Conservation (phyloP, 768 basidiomycete genomes). For the Kwoniella sp. region DNA sequence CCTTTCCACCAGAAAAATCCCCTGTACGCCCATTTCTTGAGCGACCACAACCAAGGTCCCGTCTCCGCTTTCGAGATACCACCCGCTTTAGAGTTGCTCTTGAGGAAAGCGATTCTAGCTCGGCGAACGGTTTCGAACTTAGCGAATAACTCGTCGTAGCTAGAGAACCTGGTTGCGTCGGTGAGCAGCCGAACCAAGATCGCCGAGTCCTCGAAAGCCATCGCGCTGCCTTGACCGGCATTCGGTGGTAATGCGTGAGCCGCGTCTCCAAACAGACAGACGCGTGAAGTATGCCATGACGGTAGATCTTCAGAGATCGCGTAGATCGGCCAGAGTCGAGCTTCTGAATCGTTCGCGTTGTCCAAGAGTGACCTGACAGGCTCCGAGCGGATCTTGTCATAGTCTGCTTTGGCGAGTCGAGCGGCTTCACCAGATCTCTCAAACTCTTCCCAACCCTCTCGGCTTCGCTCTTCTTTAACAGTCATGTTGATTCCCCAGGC, state of each 20-base stretch:
- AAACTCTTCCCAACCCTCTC: slow-evolving; percentile 11
- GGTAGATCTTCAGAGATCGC: slow-evolving; percentile 7
- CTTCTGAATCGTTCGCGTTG: slow-evolving; percentile 8
- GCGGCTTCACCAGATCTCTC: slow-evolving; percentile 13
- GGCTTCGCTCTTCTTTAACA: slow-evolving; percentile 1
- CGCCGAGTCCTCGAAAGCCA: slow-evolving; percentile 44
- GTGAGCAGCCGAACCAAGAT: slow-evolving; percentile 26
- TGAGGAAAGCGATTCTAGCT: slow-evolving; percentile 27
- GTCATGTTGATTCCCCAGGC: slow-evolving; percentile 21
- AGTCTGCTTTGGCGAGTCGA: slow-evolving; percentile 12
- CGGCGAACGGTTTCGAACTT: slow-evolving; percentile 34
- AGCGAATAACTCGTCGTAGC: slow-evolving; percentile 26
- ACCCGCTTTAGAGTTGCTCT: slow-evolving; percentile 6
- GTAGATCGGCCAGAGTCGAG: slow-evolving; percentile 22
- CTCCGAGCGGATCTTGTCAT: slow-evolving; percentile 1
- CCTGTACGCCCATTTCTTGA: slow-evolving; percentile 44
- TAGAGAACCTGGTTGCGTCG: slow-evolving; percentile 3
- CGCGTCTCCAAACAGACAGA: slow-evolving; percentile 39
- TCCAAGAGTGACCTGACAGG: slow-evolving; percentile 19
- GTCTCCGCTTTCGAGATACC: slow-evolving; percentile 15
- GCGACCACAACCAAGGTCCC: slow-evolving; percentile 39
- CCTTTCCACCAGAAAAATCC: slow-evolving; percentile 38
- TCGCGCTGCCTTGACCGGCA: slow-evolving; percentile 35
- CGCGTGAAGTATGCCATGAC: slow-evolving; percentile 20
- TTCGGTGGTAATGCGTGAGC: slow-evolving; percentile 39